phyloP scores from a whole-genome alignment of 1,284 basidiomycete genomes.

The Trichosporon ovoides region DNA sequence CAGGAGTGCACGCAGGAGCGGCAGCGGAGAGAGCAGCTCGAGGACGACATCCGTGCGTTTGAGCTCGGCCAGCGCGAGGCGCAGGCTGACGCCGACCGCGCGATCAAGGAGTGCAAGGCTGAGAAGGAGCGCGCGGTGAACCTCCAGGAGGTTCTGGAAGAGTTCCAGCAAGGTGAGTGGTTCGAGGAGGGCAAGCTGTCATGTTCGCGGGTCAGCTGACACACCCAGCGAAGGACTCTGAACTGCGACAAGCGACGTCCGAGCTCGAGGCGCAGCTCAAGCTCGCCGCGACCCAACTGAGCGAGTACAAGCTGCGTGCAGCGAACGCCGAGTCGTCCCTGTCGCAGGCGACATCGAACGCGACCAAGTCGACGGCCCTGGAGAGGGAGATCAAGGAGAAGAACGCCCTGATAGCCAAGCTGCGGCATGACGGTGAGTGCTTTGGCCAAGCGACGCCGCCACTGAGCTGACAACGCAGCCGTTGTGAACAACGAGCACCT shows the following conservation, averaged over 20 bases:
- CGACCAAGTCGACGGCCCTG: slow-evolving; percentile 61
- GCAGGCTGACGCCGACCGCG: slow-evolving; percentile 55
- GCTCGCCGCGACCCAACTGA: slow-evolving; percentile 65
- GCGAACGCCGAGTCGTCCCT: slow-evolving; percentile 69
- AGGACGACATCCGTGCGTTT: slow-evolving; percentile 56
- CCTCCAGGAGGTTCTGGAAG: slow-evolving; percentile 85
- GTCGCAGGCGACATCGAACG: slow-evolving; percentile 66
- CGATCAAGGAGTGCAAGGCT: slow-evolving; percentile 57
- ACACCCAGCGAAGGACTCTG: slow-evolving; percentile 52
- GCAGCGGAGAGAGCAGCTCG: slow-evolving; percentile 62
- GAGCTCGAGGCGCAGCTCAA: slow-evolving; percentile 73
- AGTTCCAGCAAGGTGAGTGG: slow-evolving; percentile 79
- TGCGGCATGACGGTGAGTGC: slow-evolving; percentile 85
- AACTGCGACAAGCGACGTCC: slow-evolving; percentile 64
- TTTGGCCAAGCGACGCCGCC: too few relatives aligned
- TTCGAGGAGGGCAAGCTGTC: too few relatives aligned
- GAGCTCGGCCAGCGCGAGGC: slow-evolving; percentile 66
- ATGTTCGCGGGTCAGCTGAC: too few relatives aligned
- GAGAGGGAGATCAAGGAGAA: slow-evolving; percentile 94
- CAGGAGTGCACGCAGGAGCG: slow-evolving; percentile 67
- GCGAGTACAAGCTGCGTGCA: slow-evolving; percentile 79
- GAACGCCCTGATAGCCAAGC: slow-evolving; percentile 80
- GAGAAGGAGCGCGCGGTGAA: slow-evolving; percentile 76
- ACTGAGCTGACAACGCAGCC: slow-evolving; percentile 53
- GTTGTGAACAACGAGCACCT: slow-evolving; percentile 97